Percentiles rank a stretch among this genome's conserved stretches.
These are phyloP conservation scores for Penicillium sp. DNA, from an alignment of 2,329 filamentous ascomycete species.

Conservation along the genomic window DNA sequence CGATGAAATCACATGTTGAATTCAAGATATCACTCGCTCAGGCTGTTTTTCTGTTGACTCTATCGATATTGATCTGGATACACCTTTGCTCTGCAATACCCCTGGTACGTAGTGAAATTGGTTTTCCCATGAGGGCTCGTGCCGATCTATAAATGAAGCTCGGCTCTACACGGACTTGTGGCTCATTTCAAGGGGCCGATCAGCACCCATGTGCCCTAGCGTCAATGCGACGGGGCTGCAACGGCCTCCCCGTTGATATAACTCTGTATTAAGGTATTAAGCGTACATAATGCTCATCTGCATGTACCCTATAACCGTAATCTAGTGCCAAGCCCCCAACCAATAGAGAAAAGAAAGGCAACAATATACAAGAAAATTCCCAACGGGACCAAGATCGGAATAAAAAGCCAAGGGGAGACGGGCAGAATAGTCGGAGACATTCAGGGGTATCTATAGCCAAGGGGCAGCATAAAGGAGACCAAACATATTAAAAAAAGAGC, in stretches of 20 bases:
- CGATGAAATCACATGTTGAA: conserved; percentile 13
- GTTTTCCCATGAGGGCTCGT: neutral
- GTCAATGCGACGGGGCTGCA: conserved; percentile 1
- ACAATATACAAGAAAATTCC: conserved; percentile 14
- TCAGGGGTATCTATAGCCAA: conserved; percentile 27
- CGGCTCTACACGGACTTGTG: neutral
- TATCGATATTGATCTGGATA: neutral
- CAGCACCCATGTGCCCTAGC: conserved; percentile 12
- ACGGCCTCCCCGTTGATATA: neutral
- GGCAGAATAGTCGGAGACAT: conserved; percentile 19
- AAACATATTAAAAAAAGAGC: conserved; percentile 18
- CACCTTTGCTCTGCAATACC: neutral
- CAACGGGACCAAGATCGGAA: conserved; percentile 12
- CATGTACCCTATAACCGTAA: neutral
- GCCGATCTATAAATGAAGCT: neutral
- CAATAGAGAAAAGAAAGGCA: neutral
- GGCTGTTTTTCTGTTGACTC: neutral
- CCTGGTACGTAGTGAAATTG: no score
- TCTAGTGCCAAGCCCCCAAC: neutral
- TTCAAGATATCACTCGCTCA: neutral
- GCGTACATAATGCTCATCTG: conserved; percentile 7
- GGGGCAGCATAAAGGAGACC: conserved; percentile 21
- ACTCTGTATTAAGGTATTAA: neutral
- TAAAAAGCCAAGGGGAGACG: conserved; percentile 14
- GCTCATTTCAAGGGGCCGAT: conserved; percentile 12